Evolutionary conservation across 1,284 basidiomycete species (phyloP).

Genomic region (Phenoliferia sp.): DNA sequence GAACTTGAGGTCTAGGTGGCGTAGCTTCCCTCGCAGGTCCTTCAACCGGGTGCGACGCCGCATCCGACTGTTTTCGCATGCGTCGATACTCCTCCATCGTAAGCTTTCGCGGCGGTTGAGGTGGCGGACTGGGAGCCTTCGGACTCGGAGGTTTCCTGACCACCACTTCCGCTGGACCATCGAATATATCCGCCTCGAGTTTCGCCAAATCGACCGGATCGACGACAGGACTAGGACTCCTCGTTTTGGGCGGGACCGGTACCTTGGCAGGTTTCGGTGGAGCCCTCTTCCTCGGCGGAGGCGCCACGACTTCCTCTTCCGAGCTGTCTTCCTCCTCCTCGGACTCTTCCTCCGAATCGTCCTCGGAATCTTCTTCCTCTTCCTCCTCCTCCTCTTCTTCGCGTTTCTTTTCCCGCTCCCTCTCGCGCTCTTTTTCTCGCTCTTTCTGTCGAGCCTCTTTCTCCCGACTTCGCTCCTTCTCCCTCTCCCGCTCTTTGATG

Average conservation of each 20-base stretch:
- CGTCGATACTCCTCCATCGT: neutral
- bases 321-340: no score
- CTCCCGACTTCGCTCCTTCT: conserved; percentile 6
- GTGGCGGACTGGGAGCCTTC: neutral
- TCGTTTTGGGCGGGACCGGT: neutral
- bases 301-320: no score
- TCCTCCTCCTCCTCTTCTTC: conserved; percentile 11
- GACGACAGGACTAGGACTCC: neutral
- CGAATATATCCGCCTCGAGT: neutral
- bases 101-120: neutral
- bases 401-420: neutral
- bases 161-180: neutral
- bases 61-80: neutral
- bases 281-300: no score
- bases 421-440: neutral
- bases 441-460: conserved; percentile 1
- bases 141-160: neutral
- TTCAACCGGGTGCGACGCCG: neutral
- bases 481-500: conserved; percentile 6
- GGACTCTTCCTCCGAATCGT: neutral
- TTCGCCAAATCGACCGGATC: neutral
- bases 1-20: neutral
- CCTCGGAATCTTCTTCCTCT: conserved; percentile 2
- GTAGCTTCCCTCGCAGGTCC: neutral
- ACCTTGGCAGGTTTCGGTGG: no score